phyloP scores from a whole-genome alignment of 345 rosid genomes.

The Syzygium grande region DNA sequence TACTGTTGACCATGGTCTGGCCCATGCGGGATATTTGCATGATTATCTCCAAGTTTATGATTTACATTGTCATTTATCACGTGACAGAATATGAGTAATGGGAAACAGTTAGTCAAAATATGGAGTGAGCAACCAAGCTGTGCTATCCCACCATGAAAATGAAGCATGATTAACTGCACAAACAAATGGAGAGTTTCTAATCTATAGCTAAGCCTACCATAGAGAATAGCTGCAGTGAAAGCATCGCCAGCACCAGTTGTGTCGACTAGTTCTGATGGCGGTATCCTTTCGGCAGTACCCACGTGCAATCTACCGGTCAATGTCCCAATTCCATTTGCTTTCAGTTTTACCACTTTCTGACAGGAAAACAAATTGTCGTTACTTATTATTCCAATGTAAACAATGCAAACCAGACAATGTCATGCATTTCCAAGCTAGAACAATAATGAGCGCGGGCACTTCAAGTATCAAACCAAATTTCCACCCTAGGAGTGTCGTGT shows the following conservation, averaged over 20 bases:
- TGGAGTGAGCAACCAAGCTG: neutral
- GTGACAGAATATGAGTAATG: neutral
- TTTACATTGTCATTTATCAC: neutral
- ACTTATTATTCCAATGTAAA: neutral
- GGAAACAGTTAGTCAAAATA: neutral
- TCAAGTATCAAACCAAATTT: too few relatives aligned
- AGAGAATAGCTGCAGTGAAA: conserved; percentile 71
- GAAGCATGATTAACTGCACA: neutral
- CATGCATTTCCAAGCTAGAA: neutral
- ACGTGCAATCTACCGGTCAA: conserved; percentile 49
- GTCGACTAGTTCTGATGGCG: conserved; percentile 58
- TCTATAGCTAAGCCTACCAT: conserved; percentile 27
- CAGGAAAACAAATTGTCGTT: neutral
- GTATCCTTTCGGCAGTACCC: conserved; percentile 74
- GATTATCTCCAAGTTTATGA: neutral
- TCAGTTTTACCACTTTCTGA: conserved; percentile 32
- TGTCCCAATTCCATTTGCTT: conserved; percentile 45
- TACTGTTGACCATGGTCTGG: too few relatives aligned
- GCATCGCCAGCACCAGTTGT: conserved; percentile 92
- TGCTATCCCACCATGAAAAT: neutral
- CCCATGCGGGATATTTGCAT: neutral
- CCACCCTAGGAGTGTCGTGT: neutral
- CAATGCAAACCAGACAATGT: neutral
- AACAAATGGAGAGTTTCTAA: conserved; percentile 1
- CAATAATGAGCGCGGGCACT: neutral